Conservation (phyloP, 2,329 filamentous ascomycete genomes). For the Aspergillus thermomutatus region DNA sequence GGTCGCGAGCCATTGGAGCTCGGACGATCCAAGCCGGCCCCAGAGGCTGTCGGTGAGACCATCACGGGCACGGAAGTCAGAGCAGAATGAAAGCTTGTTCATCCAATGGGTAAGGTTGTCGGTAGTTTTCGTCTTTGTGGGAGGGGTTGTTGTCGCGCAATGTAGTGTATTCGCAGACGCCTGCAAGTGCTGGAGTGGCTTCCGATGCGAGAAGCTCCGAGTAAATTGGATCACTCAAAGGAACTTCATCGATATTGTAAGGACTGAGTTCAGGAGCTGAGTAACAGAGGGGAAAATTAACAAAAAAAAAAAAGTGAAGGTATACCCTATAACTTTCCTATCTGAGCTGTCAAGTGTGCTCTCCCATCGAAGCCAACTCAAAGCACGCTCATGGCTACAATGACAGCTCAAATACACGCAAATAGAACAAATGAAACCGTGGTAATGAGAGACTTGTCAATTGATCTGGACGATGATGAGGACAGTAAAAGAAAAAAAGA, state of each 20-base stretch:
- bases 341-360: background rate
- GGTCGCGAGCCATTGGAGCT: conserved; percentile 6
- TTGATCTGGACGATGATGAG: background rate
- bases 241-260: background rate
- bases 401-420: conserved; percentile 11
- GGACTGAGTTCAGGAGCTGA: background rate
- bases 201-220: background rate
- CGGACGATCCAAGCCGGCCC: conserved; percentile 2
- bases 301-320: conserved; percentile 6
- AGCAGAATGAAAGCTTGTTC: background rate
- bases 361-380: background rate
- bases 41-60: conserved; percentile 9
- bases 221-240: background rate
- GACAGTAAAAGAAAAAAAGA: background rate
- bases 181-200: background rate
- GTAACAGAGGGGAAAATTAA: conserved; percentile 6
- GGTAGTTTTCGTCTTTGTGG: background rate
- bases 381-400: conserved; percentile 11
- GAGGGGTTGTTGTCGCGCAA: background rate
- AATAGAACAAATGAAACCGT: background rate
- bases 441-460: background rate
- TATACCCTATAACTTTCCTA: background rate
- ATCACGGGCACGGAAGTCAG: conserved; percentile 4
- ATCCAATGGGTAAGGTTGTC: conserved; percentile 2
- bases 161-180: background rate